Percentiles rank a stretch among this genome's conserved stretches.
These are phyloP conservation scores for Colletotrichum chrysophilum DNA, from an alignment of 2,329 filamentous ascomycete genomes.

Conservation along the genomic window DNA sequence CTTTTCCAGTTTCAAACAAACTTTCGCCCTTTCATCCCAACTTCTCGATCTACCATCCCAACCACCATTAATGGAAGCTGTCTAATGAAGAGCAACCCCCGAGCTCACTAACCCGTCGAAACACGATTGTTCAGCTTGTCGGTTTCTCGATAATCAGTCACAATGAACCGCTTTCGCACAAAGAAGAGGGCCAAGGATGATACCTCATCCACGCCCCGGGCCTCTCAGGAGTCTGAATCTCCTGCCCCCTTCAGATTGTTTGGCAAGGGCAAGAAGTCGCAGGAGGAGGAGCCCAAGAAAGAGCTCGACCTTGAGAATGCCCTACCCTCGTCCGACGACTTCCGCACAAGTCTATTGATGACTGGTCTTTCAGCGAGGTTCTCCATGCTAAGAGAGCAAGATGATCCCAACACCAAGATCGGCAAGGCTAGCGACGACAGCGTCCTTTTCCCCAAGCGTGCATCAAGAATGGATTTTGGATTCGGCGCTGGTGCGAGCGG, in stretches of 20 bases:
- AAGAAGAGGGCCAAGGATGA: constrained; percentile 74
- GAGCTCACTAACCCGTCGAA: constrained; percentile 5
- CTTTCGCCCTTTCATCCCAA: constrained; percentile 2
- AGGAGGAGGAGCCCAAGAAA: constrained; percentile 62
- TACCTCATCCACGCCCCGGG: constrained; percentile 40
- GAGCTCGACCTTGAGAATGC: constrained; percentile 76
- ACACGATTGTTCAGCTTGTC: background rate
- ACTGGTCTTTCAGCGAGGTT: constrained; percentile 93
- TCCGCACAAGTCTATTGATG: constrained; percentile 95
- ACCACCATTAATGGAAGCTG: constrained; percentile 10
- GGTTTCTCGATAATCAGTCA: constrained; percentile 18
- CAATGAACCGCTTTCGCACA: constrained; percentile 79
- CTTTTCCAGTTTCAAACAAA: constrained; percentile 3
- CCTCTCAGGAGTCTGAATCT: constrained; percentile 61
- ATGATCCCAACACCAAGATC: constrained; percentile 86
- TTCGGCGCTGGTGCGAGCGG: constrained; percentile 44
- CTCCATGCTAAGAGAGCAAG: constrained; percentile 95
- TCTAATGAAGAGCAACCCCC: constrained; percentile 11
- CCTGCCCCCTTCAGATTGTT: constrained; percentile 60
- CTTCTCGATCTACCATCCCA: background rate
- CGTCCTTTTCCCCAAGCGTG: constrained; percentile 81
- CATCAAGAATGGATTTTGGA: constrained; percentile 78
- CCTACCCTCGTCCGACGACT: constrained; percentile 84
- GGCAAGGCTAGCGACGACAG: constrained; percentile 97
- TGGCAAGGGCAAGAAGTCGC: constrained; percentile 58